A percentile compares a stretch with the other conserved stretches of the same genome.
Conservation (phyloP, 1,284 basidiomycete species). For the Cutaneotrichosporon daszewskae region DNA sequence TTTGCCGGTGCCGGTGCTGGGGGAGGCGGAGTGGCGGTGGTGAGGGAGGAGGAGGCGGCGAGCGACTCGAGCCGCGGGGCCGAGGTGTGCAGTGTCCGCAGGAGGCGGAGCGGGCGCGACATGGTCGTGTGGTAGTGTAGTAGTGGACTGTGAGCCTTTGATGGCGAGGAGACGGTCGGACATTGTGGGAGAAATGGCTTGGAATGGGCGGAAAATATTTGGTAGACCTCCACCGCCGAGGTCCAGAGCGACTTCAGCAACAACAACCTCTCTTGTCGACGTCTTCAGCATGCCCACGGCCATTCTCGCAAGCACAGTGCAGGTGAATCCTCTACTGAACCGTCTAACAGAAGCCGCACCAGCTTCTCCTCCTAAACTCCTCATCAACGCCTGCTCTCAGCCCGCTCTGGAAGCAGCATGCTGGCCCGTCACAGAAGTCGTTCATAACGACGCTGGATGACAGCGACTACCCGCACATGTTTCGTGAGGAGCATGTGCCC, state of each 20-base stretch:
- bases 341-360: slow-evolving; percentile 53
- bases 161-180: no score
- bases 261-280: background rate
- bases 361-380: slow-evolving; percentile 72
- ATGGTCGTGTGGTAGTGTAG: no score
- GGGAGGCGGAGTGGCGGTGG: slow-evolving; percentile 4
- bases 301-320: slow-evolving; percentile 23
- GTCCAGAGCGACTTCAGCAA: background rate
- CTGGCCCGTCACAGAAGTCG: slow-evolving; percentile 60
- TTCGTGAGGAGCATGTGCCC: no score
- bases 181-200: no score
- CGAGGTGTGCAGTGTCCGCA: slow-evolving; percentile 29
- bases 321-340: slow-evolving; percentile 14
- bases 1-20: slow-evolving; percentile 1
- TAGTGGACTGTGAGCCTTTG: no score
- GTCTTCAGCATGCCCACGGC: slow-evolving; percentile 8
- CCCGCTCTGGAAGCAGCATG: slow-evolving; percentile 55
- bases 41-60: slow-evolving; percentile 3
- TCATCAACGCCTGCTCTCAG: slow-evolving; percentile 59
- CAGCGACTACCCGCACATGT: slow-evolving; percentile 26
- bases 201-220: slow-evolving; percentile 2
- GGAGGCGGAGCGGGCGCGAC: slow-evolving; percentile 17
- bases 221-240: background rate
- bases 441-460: slow-evolving; percentile 63
- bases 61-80: slow-evolving; percentile 3